Evolutionary conservation across 768 basidiomycete species (phyloP), one percentile per base, ranked within the genome.

Genomic region (Mycena polygramma): DNA sequence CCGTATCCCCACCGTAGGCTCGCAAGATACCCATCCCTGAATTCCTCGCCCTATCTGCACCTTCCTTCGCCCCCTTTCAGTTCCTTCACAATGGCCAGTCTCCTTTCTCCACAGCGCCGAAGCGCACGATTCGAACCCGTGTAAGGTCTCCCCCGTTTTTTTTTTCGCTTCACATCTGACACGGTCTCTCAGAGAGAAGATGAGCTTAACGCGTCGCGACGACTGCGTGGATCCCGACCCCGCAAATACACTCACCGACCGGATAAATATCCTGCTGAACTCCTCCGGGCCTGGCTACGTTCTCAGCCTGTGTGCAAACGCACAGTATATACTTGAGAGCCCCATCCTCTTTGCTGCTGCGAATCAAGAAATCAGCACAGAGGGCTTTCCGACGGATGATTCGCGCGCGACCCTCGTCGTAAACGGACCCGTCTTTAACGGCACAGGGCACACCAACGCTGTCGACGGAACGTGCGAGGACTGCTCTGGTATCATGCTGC

Each of bases 351-450:
- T 94, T 74, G 83, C 89, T 0, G 86, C 89, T 14, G 83, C 87
- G 0, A 83, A 90, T 73, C 91, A 96, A 79, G 95, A 96, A 80
- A 95, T 96, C 55, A 93, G 89, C 73, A 96, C 95, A 0, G 74
- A 84, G 8, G 93, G 93, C 19, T 92, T 94, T 70, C 95, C 95
- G 0, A 88, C 85, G 0, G 93, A 85, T 24, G 82, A 86, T 62
- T 83, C 85, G 13, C 85, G 95, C 68, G 95, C 95, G 7, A 88
- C 85, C 4, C 85, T 96, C 19, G 83, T 91, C 43, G 91, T 96
- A 13, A 80, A 80, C 71, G 95, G 94, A 2, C 85, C 91, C 14
- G 86, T 90, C 0, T 72, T 77, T 17, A 87, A 92, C 74, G 90
- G 90, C 11, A 79, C 83, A 39, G 91, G 92, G 4, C 92, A 94